Conservation (phyloP, 805 yeast species). For the Candida suzukii region DNA sequence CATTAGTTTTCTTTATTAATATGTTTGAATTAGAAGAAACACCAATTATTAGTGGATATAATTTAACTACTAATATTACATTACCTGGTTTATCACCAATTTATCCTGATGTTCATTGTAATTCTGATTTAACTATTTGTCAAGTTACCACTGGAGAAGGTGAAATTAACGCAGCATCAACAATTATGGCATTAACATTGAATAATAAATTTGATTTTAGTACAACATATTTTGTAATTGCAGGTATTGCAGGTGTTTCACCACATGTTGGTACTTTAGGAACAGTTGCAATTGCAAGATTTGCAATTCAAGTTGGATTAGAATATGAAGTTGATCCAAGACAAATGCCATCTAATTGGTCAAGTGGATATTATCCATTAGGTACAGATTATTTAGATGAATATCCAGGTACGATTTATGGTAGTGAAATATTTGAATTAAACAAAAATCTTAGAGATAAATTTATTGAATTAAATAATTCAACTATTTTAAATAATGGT, state of each 20-base stretch:
- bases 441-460: slow-evolving; percentile 53
- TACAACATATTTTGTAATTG: slow-evolving; percentile 53
- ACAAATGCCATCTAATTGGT: slow-evolving; percentile 46
- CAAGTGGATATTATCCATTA: slow-evolving; percentile 51
- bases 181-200: slow-evolving; percentile 47
- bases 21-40: slow-evolving; percentile 47
- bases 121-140: slow-evolving; percentile 44
- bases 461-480: slow-evolving; percentile 44
- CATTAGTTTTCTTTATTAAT: slow-evolving; percentile 48
- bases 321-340: slow-evolving; percentile 52
- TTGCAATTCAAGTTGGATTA: slow-evolving; percentile 54
- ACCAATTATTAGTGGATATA: slow-evolving; percentile 43
- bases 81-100: slow-evolving; percentile 61
- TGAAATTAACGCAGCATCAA: slow-evolving; percentile 59
- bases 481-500: slow-evolving; percentile 38
- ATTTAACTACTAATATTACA: slow-evolving; percentile 46
- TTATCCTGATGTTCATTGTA: slow-evolving; percentile 52
- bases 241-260: slow-evolving; percentile 63
- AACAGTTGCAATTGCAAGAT: slow-evolving; percentile 52
- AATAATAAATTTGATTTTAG: slow-evolving; percentile 50
- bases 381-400: slow-evolving; percentile 42
- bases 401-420: slow-evolving; percentile 51
- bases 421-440: slow-evolving; percentile 59
- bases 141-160: slow-evolving; percentile 65
- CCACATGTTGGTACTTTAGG: slow-evolving; percentile 52